These are phyloP conservation scores for Exophiala sideris DNA, from an alignment of 2,329 filamentous ascomycete species.

Conservation along the genomic window DNA sequence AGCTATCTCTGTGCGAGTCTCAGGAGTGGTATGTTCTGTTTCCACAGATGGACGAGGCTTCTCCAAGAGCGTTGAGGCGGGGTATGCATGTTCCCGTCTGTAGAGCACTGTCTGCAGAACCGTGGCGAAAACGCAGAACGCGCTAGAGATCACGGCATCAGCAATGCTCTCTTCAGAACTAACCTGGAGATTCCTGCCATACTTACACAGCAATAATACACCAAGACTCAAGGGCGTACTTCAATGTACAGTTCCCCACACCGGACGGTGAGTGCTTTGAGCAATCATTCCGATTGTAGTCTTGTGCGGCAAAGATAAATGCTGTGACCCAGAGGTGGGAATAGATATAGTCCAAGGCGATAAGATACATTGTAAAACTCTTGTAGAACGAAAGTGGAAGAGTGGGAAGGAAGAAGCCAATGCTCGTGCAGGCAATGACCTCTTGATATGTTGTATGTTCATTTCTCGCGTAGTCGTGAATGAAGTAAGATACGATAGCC, in stretches of 20 bases:
- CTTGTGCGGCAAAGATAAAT: slow-evolving; percentile 48
- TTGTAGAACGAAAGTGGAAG: slow-evolving; percentile 2
- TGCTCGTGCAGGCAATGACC: slow-evolving; percentile 64
- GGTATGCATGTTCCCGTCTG: background rate
- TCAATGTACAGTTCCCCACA: background rate
- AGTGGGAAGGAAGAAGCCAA: slow-evolving; percentile 5
- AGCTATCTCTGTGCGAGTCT: background rate
- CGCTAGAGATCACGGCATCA: background rate
- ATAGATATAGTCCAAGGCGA: slow-evolving; percentile 6
- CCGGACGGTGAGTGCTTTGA: background rate
- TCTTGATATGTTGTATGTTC: slow-evolving; percentile 60
- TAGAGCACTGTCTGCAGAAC: background rate
- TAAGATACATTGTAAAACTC: background rate
- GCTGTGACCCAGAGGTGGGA: slow-evolving; percentile 42
- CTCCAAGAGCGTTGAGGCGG: background rate
- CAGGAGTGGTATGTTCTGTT: background rate
- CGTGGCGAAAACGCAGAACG: background rate
- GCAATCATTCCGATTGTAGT: slow-evolving; percentile 35
- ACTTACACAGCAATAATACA: slow-evolving; percentile 7
- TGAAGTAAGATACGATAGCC: slow-evolving; percentile 9
- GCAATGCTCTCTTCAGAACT: background rate
- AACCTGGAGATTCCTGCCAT: background rate
- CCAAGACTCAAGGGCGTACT: slow-evolving; percentile 7
- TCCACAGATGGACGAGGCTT: background rate
- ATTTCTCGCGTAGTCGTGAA: slow-evolving; percentile 4